Percentiles rank a stretch among this genome's conserved stretches.
phyloP scores from a whole-genome alignment of 345 rosid genomes.

The Populus ilicifolia region DNA sequence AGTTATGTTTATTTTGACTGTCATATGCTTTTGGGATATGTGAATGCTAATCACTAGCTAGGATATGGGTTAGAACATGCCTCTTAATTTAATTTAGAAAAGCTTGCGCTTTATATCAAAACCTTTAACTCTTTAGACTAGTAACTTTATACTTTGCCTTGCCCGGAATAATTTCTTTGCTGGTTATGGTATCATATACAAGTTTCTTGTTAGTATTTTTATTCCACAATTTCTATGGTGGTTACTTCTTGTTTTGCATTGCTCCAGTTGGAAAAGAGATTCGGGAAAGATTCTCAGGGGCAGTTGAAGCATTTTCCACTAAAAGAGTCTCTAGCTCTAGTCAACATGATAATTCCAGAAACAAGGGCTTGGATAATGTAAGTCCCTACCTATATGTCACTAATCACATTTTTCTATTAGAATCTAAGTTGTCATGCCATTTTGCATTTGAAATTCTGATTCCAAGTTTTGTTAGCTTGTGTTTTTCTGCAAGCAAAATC shows the following conservation, averaged over 20 bases:
- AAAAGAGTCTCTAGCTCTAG: conserved; percentile 54
- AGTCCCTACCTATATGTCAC: background rate
- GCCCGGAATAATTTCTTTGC: too few species aligned
- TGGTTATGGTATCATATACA: background rate
- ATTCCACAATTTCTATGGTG: background rate
- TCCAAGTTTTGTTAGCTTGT: background rate
- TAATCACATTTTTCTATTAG: background rate
- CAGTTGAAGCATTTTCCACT: conserved; percentile 75
- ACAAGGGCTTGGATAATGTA: conserved; percentile 46
- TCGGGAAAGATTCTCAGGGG: conserved; percentile 74
- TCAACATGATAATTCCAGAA: conserved; percentile 51
- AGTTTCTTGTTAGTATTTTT: background rate
- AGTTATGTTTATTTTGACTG: background rate
- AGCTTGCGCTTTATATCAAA: background rate
- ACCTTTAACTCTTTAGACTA: background rate
- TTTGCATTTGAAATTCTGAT: background rate
- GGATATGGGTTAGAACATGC: background rate
- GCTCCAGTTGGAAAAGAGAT: conserved; percentile 69
- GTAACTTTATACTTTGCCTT: background rate
- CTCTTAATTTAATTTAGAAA: background rate
- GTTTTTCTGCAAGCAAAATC: background rate
- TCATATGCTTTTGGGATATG: background rate
- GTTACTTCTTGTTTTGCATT: background rate
- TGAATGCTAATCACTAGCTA: background rate
- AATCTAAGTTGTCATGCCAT: background rate